Percentiles rank a stretch among this genome's conserved stretches.
These are phyloP conservation scores for Mrakia gelida DNA, from an alignment of 768 basidiomycete genomes.

Conservation along the genomic window DNA sequence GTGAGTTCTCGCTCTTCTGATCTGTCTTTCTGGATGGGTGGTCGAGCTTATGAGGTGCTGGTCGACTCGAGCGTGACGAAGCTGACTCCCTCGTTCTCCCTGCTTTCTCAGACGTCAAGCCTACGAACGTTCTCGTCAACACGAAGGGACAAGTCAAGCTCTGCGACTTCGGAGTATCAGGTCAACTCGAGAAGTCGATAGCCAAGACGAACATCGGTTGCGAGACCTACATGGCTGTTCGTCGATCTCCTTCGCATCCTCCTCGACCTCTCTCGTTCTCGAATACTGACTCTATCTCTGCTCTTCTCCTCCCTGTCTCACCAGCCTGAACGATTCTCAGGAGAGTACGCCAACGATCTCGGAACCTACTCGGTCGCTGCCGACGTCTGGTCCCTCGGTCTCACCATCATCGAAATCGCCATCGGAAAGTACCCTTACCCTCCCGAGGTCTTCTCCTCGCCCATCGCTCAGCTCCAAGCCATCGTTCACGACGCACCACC, in stretches of 20 bases:
- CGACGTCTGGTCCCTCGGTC: conserved; percentile 91
- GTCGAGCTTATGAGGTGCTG: not conserved
- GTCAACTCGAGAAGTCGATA: conserved; percentile 89
- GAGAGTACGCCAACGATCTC: conserved; percentile 78
- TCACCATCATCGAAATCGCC: conserved; percentile 89
- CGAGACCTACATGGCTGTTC: conserved; percentile 96
- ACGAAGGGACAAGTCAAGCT: conserved; percentile 83
- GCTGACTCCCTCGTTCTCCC: not conserved
- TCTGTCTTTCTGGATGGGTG: too few species aligned
- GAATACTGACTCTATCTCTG: conserved; percentile 5
- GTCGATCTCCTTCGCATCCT: not conserved
- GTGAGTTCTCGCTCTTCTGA: conserved; percentile 41
- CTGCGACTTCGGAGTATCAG: conserved; percentile 98
- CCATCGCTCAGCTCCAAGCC: conserved; percentile 93
- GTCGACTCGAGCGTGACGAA: not conserved
- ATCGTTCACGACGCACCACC: conserved; percentile 95
- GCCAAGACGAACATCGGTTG: conserved; percentile 99
- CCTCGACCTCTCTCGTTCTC: not conserved
- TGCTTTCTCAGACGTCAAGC: conserved; percentile 69
- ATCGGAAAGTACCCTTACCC: conserved; percentile 89
- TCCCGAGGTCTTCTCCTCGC: conserved; percentile 93
- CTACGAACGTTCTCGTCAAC: conserved; percentile 89
- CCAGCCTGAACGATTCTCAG: conserved; percentile 92
- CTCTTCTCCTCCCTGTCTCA: conserved; percentile 22
- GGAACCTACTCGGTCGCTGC: conserved; percentile 93